Percentiles rank a stretch among this genome's conserved stretches.
These are phyloP conservation scores for Aspergillus quadricinctus DNA, from an alignment of 2,329 filamentous ascomycete genomes.

Conservation along the genomic window DNA sequence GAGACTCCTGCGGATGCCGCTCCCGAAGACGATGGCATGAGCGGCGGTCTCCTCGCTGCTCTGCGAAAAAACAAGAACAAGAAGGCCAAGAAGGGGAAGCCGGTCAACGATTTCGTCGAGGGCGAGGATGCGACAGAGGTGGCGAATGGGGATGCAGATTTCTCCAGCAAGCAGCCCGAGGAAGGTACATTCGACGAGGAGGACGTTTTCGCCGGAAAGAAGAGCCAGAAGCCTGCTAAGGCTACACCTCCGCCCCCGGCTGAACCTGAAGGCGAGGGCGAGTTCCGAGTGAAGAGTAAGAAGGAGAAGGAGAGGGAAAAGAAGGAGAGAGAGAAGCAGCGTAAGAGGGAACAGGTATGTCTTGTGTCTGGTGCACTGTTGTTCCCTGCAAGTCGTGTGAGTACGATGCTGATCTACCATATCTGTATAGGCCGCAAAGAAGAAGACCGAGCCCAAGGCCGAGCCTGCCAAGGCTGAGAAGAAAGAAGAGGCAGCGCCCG, in stretches of 20 bases:
- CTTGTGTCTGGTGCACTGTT: not conserved
- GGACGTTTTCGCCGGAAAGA: constrained; percentile 76
- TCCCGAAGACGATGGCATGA: constrained; percentile 52
- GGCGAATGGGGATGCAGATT: constrained; percentile 37
- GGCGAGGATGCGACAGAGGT: constrained; percentile 56
- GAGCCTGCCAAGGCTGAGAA: constrained; percentile 28
- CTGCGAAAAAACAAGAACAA: constrained; percentile 79
- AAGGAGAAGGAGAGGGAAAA: constrained; percentile 97
- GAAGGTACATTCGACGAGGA: constrained; percentile 80
- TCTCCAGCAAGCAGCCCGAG: constrained; percentile 66
- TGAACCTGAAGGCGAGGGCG: constrained; percentile 44
- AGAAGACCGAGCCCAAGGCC: constrained; percentile 56
- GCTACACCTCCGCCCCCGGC: constrained; percentile 46
- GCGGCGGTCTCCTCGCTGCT: constrained; percentile 71
- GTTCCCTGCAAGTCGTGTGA: not conserved
- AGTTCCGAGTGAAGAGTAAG: constrained; percentile 80
- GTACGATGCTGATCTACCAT: constrained; percentile 1
- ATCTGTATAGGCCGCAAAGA: constrained; percentile 66
- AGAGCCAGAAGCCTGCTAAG: constrained; percentile 41
- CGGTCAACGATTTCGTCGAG: constrained; percentile 67
- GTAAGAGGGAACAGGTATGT: constrained; percentile 92
- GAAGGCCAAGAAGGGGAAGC: constrained; percentile 84
- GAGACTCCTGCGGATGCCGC: constrained; percentile 47
- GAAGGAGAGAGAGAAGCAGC: constrained; percentile 97
- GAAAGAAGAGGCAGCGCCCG: constrained; percentile 46